Percentiles rank a stretch among this genome's conserved stretches.
Conservation (phyloP, 768 basidiomycete genomes). For the Termitomyces sp. region DNA sequence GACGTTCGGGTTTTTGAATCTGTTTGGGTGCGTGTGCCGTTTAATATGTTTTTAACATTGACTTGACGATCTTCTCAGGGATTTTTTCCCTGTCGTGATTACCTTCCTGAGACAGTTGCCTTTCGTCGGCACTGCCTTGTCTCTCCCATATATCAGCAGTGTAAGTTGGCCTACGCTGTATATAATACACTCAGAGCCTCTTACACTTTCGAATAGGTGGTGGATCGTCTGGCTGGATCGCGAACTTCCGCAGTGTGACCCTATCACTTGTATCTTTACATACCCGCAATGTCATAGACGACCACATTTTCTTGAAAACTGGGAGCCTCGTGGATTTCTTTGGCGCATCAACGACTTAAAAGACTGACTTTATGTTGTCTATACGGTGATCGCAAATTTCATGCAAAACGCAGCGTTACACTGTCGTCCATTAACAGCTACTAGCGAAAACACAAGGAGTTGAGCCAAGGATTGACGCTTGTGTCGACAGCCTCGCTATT, state of each 20-base stretch:
- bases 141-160: conserved; percentile 81
- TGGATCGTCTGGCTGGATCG: conserved; percentile 79
- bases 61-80: conserved; percentile 43
- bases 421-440: not conserved
- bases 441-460: not conserved
- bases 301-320: not conserved
- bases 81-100: conserved; percentile 98
- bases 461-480: not conserved
- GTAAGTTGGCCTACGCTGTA: conserved; percentile 42
- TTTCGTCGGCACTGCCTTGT: conserved; percentile 81
- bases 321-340: not conserved
- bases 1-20: conserved; percentile 94
- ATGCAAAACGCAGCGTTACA: not conserved
- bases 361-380: not conserved
- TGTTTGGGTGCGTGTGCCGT: conserved; percentile 74
- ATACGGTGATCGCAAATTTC: not conserved
- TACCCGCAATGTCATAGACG: not conserved
- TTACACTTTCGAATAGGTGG: conserved; percentile 42
- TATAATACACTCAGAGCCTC: not conserved
- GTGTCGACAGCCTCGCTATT: not conserved
- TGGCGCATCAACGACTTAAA: no score
- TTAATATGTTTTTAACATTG: not conserved
- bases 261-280: conserved; percentile 13
- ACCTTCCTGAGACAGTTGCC: conserved; percentile 96
- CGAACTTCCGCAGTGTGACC: conserved; percentile 65